These are phyloP conservation scores for Pichia sp. DNA, from an alignment of 1,139 yeast genomes.

Conservation along the genomic window DNA sequence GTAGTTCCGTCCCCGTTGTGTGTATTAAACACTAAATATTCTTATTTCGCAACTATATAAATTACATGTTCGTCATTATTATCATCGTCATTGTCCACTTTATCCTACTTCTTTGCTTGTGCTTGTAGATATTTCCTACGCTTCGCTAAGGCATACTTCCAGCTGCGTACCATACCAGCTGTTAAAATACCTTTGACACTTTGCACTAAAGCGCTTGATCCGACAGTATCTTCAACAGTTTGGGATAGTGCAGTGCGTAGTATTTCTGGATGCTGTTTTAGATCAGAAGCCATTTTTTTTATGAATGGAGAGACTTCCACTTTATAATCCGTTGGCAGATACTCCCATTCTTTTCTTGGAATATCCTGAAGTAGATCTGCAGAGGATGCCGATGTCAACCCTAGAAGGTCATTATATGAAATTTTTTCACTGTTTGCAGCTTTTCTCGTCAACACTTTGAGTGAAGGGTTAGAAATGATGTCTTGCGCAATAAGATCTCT, in stretches of 20 bases:
- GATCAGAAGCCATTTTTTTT: slow-evolving; percentile 39
- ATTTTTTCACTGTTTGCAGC: background rate
- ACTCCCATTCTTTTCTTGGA: slow-evolving; percentile 32
- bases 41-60: background rate
- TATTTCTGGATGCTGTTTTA: slow-evolving; percentile 7
- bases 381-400: background rate
- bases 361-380: slow-evolving; percentile 11
- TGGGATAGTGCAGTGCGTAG: slow-evolving; percentile 38
- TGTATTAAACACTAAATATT: background rate
- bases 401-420: slow-evolving; percentile 9
- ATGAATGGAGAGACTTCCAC: slow-evolving; percentile 33
- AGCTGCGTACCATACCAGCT: slow-evolving; percentile 74
- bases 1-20: background rate
- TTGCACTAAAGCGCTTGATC: slow-evolving; percentile 68
- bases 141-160: slow-evolving; percentile 78
- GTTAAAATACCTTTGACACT: slow-evolving; percentile 79
- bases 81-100: background rate
- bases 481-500: slow-evolving; percentile 28
- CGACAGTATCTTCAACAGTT: slow-evolving; percentile 57
- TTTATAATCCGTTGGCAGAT: slow-evolving; percentile 27
- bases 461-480: slow-evolving; percentile 17
- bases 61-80: background rate
- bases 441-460: background rate
- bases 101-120: slow-evolving; percentile 11
- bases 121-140: slow-evolving; percentile 35